Percentiles rank a stretch among this genome's conserved stretches.
Evolutionary conservation across 192 early-diverging fungal species (phyloP).

Genomic region (Podila epigama): DNA sequence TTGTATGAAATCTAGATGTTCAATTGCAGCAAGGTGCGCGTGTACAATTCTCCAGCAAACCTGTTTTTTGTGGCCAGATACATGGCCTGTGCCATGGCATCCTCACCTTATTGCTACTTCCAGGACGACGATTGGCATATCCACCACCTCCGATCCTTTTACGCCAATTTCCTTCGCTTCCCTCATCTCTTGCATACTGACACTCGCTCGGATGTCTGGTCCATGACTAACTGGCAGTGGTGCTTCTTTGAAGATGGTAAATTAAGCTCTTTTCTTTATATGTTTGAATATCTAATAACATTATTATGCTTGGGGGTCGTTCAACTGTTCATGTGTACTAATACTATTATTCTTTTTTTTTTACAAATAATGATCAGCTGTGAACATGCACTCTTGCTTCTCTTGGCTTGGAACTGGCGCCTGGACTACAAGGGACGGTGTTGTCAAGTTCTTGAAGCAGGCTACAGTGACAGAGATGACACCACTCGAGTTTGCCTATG

Average conservation of each 20-base stretch:
- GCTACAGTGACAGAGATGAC: conserved; percentile 54
- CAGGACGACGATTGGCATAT: conserved; percentile 63
- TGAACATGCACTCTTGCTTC: conserved; percentile 61
- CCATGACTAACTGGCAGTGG: conserved; percentile 60
- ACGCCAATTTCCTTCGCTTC: conserved; percentile 64
- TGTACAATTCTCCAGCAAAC: conserved; percentile 57
- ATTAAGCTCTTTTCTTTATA: not conserved
- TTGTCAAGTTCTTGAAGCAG: conserved; percentile 56
- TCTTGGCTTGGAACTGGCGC: conserved; percentile 59
- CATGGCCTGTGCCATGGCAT: conserved; percentile 61
- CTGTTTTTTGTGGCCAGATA: conserved; percentile 62
- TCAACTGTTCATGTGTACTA: too few relatives aligned
- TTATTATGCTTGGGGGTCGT: not conserved
- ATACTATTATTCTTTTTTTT: not conserved
- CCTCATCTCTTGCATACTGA: conserved; percentile 62
- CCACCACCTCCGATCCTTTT: conserved; percentile 55
- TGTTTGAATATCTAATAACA: not conserved
- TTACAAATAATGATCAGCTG: conserved; percentile 18
- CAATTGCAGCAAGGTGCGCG: conserved; percentile 52
- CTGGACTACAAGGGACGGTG: conserved; percentile 55
- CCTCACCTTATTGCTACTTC: conserved; percentile 65
- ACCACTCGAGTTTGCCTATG: conserved; percentile 56
- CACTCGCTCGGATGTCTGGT: conserved; percentile 56
- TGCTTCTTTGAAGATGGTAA: conserved; percentile 66
- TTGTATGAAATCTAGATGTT: conserved; percentile 48